Evolutionary conservation across 2,329 filamentous ascomycete species (phyloP), one percentile per base, ranked within the genome.

Genomic region (Aspergillus sp.): DNA sequence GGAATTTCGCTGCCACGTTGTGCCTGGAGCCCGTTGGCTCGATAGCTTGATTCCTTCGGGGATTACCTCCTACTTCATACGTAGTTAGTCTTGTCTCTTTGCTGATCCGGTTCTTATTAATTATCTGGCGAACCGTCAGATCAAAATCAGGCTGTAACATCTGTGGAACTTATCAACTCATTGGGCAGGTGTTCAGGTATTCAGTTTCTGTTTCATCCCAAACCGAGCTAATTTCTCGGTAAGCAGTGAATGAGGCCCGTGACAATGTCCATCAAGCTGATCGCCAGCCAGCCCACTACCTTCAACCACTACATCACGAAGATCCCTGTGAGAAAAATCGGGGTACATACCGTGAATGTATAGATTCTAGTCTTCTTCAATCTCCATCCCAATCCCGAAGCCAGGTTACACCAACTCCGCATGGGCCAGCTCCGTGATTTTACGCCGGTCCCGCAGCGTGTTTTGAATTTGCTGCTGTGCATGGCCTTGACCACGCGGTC

Each of bases 341-440:
- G 21, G n/a, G 2, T 43, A 3, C 19, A 3, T 43, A 19, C 9
- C 7, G 3, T 12, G 7, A 25, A 27, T 11, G 6, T 25, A 9
- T 45, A 6, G 11, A 15, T 9, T 21, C 19, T 21, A 45, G 14
- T 15, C 12, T 12, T 12, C 21, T 45, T 11, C 25, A 45, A 14
- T 25, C 25, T 11, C 27, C 27, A 31, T 31, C 37, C 37, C 44
- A 31, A 31, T 23, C 45, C 19, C 19, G n/a, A 31, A 31, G 27
- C 27, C 9, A 31, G 25, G 15, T 3, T 25, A 39, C 23, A 25
- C 37, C 23, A 33, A 4, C 33, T 47, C 52, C 4, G 43, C 8
- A n/a, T 45, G 43, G 6, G 23, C 41, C 4, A 57, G 48, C 31
- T 39, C 55, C 19, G 47, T 48, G 11, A 48, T 52, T 14, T 57